Base-by-base conservation (phyloP, 345 rosid species). In the Raphanus raphanistrum region DNA sequence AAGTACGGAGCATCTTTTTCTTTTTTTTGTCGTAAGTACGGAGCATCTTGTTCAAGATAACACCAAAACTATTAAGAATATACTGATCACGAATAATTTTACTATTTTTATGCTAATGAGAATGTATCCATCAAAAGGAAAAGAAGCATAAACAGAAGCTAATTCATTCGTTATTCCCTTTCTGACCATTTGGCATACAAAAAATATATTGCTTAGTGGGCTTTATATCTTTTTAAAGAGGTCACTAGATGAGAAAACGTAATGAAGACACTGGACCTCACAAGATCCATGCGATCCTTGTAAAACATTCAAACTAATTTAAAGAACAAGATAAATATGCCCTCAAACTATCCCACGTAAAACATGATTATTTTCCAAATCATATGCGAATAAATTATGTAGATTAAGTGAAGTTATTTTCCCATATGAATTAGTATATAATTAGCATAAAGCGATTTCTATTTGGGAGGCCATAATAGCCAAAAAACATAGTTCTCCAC, bases 41-140 rank as follows among this genome's bases (percentile, higher is more conserved):
- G 21, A 21, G 21, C 21, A 21, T 21, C 21, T 21, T 21, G 21
- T 21, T 21, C 21, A 21, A 21, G 21, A 21, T 21, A 21, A 21
- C 21, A 21, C 21, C 21, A 21, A 21, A 21, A 21, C 21, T 21
- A 21, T 21, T 28, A 28, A 28, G 31, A 28, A 78, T 68, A 78
- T 72, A 72, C 9, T 21, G 21, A 70, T 16, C 64, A 57, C 12
- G 73, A 72, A 72, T 78, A 7, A 38, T 38, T 38, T 38, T 38
- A 10, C 17, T 33, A 21, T 59, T 60, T 43, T 59, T 73, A n/a
- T 72, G 54, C 35, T 72, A 17, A 1, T 0, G 15, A 50, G 73
- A 73, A 66, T 73, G 71, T 58, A 29, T 71, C 71, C 76, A 10
- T n/a, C 35, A 41, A n/a, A 29, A 17, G 36, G 8, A 33, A 33